Percentiles rank a stretch among this genome's conserved stretches.
Conservation (phyloP, 139 green algal species). For the Haematococcus lacustris region DNA sequence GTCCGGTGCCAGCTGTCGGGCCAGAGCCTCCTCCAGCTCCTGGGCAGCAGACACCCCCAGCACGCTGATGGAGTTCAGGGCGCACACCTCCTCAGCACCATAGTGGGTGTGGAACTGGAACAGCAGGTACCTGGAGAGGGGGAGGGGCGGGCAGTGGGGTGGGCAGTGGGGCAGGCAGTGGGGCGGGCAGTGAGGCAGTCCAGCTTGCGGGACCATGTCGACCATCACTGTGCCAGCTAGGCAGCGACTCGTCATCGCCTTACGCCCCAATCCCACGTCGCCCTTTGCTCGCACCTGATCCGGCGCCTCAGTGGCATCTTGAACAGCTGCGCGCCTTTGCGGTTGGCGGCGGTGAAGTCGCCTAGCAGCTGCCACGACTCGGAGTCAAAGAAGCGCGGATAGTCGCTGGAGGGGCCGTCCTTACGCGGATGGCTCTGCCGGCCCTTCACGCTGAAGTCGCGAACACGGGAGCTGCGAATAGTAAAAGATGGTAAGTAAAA, state of each 20-base stretch:
- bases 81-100: slow-evolving; percentile 72
- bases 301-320: slow-evolving; percentile 10
- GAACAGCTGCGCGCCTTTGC: slow-evolving; percentile 68
- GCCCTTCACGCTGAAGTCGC: slow-evolving; percentile 50
- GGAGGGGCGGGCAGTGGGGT: neutral
- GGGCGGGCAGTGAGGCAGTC: neutral
- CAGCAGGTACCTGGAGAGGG: slow-evolving; percentile 60
- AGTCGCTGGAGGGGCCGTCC: slow-evolving; percentile 15
- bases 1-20: slow-evolving; percentile 25
- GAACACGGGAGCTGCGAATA: slow-evolving; percentile 20
- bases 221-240: too few species aligned
- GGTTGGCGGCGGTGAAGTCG: slow-evolving; percentile 64
- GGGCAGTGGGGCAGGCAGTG: neutral
- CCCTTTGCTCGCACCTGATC: slow-evolving; percentile 5
- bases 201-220: too few species aligned
- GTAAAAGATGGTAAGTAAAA: too few species aligned
- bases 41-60: slow-evolving; percentile 69
- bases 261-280: too few species aligned
- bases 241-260: too few species aligned
- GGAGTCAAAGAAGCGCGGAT: slow-evolving; percentile 12
- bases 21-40: slow-evolving; percentile 72
- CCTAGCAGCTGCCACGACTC: slow-evolving; percentile 71
- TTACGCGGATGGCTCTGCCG: slow-evolving; percentile 34
- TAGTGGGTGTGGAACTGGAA: slow-evolving; percentile 69
- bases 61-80: slow-evolving; percentile 75